Evolutionary conservation across 495 filamentous ascomycete genomes (phyloP).

Genomic region (Aspergillus bertholletiae): DNA sequence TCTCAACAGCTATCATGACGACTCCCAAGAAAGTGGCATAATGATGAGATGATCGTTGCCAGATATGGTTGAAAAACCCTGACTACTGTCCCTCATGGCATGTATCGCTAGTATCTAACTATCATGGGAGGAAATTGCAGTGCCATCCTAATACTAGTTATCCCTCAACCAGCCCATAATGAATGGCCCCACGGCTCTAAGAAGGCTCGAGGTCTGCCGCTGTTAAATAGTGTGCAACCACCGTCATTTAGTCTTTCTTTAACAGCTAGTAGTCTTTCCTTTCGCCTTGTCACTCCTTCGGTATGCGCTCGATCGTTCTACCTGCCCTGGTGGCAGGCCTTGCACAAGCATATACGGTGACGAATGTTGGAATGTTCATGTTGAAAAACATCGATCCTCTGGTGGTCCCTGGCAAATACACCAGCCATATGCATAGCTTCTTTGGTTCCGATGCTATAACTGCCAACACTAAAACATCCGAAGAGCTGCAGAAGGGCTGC

Average conservation of each 20-base stretch:
- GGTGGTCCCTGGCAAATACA: constrained; percentile 17
- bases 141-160: neutral
- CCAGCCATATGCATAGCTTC: constrained; percentile 24
- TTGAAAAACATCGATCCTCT: constrained; percentile 23
- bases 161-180: neutral
- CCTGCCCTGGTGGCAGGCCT: constrained; percentile 15
- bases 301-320: constrained; percentile 12
- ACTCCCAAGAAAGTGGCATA: neutral
- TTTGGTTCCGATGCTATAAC: constrained; percentile 21
- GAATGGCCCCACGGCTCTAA: neutral
- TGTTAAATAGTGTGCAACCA: too few species aligned
- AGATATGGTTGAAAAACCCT: neutral
- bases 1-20: neutral
- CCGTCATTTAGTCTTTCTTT: too few species aligned
- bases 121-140: neutral
- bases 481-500: constrained; percentile 18
- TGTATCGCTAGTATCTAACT: neutral
- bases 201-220: too few species aligned
- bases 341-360: constrained; percentile 20
- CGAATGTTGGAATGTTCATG: constrained; percentile 15
- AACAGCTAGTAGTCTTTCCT: too few species aligned
- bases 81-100: neutral
- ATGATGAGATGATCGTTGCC: neutral
- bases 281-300: neutral
- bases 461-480: constrained; percentile 16